Conservation (phyloP, 2,329 filamentous ascomycete genomes). For the Coniochaeta sp. region DNA sequence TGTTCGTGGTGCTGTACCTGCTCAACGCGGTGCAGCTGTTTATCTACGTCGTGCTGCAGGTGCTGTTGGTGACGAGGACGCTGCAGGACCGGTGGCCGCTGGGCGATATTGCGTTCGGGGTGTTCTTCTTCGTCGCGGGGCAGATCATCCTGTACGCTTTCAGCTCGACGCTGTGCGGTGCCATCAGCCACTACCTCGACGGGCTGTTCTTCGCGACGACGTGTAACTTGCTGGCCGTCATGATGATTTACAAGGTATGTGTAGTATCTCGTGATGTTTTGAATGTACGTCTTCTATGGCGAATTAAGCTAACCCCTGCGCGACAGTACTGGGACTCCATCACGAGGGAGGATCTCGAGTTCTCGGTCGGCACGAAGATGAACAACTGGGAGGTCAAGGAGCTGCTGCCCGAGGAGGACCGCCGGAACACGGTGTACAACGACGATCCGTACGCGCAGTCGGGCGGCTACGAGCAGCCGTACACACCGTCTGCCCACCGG, state of each 20-base stretch:
- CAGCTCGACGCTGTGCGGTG: slow-evolving; percentile 75
- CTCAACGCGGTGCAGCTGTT: slow-evolving; percentile 82
- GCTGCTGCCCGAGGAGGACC: slow-evolving; percentile 67
- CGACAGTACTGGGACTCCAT: slow-evolving; percentile 96
- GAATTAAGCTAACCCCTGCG: not conserved
- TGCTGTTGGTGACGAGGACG: slow-evolving; percentile 81
- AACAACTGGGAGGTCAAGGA: slow-evolving; percentile 99
- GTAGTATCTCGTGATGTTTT: not conserved
- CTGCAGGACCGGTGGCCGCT: slow-evolving; percentile 93
- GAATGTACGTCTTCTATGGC: not conserved
- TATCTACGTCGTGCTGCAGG: slow-evolving; percentile 80
- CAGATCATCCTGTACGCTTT: slow-evolving; percentile 92
- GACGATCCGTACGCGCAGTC: slow-evolving; percentile 59
- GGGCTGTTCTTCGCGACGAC: slow-evolving; percentile 91
- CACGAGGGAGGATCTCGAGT: slow-evolving; percentile 95
- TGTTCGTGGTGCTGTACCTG: slow-evolving; percentile 89
- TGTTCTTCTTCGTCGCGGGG: slow-evolving; percentile 85
- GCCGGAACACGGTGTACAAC: slow-evolving; percentile 63
- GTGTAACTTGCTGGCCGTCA: slow-evolving; percentile 88
- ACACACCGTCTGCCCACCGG: slow-evolving; percentile 34
- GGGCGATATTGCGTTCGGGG: slow-evolving; percentile 82
- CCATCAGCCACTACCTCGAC: slow-evolving; percentile 85
- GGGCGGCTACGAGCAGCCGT: slow-evolving; percentile 44
- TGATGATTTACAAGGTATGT: slow-evolving; percentile 97
- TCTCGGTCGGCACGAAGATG: slow-evolving; percentile 88